Evolutionary conservation across 1,139 yeast species (phyloP), one percentile per base, ranked within the genome.

Genomic region (Geotrichum carabidarum): DNA sequence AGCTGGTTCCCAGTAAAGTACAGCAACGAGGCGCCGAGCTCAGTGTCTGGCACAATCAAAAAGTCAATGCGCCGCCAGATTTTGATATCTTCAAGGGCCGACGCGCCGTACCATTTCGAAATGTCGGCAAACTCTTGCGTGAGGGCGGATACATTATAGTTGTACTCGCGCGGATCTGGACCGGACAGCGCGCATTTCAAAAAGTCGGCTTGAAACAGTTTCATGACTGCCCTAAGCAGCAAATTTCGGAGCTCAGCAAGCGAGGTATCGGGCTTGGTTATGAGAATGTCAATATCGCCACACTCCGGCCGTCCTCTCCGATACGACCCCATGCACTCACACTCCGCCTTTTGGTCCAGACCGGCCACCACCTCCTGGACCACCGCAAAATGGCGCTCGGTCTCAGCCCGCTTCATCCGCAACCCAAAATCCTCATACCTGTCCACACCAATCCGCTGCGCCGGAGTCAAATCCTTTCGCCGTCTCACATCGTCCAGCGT

Each of bases 1-100:
- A 75, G 73, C 51, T 75, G 77, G 58, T 81, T 78, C 0, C 88
- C 88, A 0, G 83, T 81, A 56, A 79, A 83, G 63, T 83, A 82
- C 15, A 82, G 64, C 62, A 77, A 63, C 0, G 80, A 73, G 0
- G 84, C 80, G 0, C 86, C 88, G 12, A 75, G 61, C 54, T 77
- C 76, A 1, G 68, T 62, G 74, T 80, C 76, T 12, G 78, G 79
- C 31, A 80, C 80, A 11, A 75, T 65, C 40, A 83, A 67, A 46
- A 83, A 74, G 63, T 83, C 88, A 57, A 83, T 70, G 51, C 87
- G 69, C 18, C 87, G 71, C 70, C 84, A 79, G 4, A 67, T 68
- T 4, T 66, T 65, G 8, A 59, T 56, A 31, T 57, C 60, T 40
- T 68, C 55, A 2, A 58, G 45, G 17, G 42, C 35, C 27, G 47